Evolutionary conservation across 805 yeast species (phyloP), one percentile per base, ranked within the genome.

Genomic region (Cyberlindnera samutprakarnensis): DNA sequence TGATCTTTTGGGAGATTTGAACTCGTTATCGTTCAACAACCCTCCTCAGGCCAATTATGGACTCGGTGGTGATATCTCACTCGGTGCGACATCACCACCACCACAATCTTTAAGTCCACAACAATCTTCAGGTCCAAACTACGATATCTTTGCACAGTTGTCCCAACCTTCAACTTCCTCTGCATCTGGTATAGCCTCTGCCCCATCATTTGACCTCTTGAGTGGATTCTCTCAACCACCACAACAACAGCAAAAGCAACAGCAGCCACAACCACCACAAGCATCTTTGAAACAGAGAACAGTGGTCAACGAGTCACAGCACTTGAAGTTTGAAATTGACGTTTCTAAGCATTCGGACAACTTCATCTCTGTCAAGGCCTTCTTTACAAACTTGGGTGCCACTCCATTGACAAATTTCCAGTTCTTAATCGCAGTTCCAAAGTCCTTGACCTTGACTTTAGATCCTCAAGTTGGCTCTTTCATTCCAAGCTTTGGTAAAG

Each of bases 1-100:
- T 33, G 95, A 87, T 53, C 65, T 88, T 41, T 64, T 87, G 38
- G 77, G 83, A 31, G 92, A 79, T 42, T 61, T 83, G 44, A 69
- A 78, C 19, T 70, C 78, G 29, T 64, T 83, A 37, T 70, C 84
- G 52, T 34, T 47, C 64, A 27, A 34, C 32, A 28, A 30, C 29
- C 14, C 26, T 25, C 30, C 36, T 19, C 24, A 16, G 7, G 17
- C 18, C 7, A 49, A 49, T 30, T 59, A 62, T 36, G 81, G 81
- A 4, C 42, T 65, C 6, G 78, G 79, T 11, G 82, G 82, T 17
- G 62, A 62, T 29, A 69, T 69, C 30, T 44, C 66, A 10, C 55
- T 68, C 22, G 60, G 61, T 12, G 46, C 57, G 4, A 33, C 59
- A 8, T 53, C 56, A 14, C 50, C 55, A 40, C 39, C 28, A 23